Conservation (phyloP, 1,284 basidiomycete genomes). For the Cystobasidium pallidum region DNA sequence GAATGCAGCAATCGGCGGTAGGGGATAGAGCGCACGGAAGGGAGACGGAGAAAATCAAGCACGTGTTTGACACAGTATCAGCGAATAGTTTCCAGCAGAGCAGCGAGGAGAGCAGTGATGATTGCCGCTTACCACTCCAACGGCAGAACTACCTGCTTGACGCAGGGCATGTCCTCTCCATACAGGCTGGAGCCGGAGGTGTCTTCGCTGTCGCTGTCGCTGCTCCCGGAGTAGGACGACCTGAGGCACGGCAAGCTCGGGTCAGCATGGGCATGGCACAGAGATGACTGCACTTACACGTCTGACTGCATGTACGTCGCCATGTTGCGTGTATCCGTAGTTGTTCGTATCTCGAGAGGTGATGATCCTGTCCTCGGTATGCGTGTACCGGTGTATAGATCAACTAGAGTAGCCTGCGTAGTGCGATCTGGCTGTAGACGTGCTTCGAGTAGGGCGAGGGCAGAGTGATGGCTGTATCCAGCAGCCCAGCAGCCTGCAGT, state of each 20-base stretch:
- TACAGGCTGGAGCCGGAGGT: neutral
- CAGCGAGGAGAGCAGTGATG: neutral
- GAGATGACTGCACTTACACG: slow-evolving; percentile 4
- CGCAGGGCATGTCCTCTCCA: neutral
- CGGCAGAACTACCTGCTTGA: slow-evolving; percentile 25
- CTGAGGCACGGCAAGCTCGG: neutral
- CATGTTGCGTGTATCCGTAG: slow-evolving; percentile 7
- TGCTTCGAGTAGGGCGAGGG: too few relatives aligned
- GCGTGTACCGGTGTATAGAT: too few relatives aligned
- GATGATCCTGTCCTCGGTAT: neutral
- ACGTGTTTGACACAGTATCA: neutral
- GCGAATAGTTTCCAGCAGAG: neutral
- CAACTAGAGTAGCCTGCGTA: too few relatives aligned
- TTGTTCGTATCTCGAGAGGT: too few relatives aligned
- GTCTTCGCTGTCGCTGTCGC: slow-evolving; percentile 4
- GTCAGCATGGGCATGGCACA: neutral
- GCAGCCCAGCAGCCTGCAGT: too few relatives aligned
- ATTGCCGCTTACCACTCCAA: slow-evolving; percentile 20
- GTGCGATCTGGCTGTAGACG: too few relatives aligned
- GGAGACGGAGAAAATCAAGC: neutral
- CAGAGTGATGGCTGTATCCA: too few relatives aligned
- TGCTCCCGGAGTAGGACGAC: slow-evolving; percentile 2
- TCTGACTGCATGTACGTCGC: slow-evolving; percentile 23
- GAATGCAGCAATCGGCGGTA: neutral
- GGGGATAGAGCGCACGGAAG: neutral